Evolutionary conservation across 2,329 filamentous ascomycete genomes (phyloP), one percentile per base, ranked within the genome.

Genomic region (Nothophaeocryptopus gaeumannii): DNA sequence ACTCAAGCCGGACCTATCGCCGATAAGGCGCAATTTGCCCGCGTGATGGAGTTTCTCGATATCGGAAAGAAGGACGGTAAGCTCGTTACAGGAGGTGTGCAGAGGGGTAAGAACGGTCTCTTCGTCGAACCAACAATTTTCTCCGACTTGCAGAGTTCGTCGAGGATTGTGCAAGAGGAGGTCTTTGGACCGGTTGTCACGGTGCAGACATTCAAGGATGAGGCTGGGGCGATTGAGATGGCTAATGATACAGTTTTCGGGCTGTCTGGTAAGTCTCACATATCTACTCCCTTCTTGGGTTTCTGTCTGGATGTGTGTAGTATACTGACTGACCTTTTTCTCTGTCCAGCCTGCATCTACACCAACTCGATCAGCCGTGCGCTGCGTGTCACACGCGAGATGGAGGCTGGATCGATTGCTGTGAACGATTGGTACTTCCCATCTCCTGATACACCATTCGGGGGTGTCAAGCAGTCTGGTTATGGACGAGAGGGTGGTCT

Each of bases 321-420:
- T 26, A 26, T 26, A 26, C 20, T 26, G 20, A 26, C 20, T 26
- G 20, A 26, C 20, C 20, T 26, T 26, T 26, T 26, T 26, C 7
- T 3, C 7, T 26, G 20, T 26, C 7, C 7, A 26, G 20, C 20
- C 7, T 26, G 20, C 20, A 66, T 86, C 2, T 86, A 85, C 58
- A 85, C 77, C 0, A 71, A 78, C 49, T 77, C 83, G 59, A 72
- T 85, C 60, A 78, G 78, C 59, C 79, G 78, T 58, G 84, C 81
- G 4, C 77, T 75, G 60, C 66, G 71, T 13, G 63, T 76, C 1
- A 74, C 74, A 1, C 59, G 71, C 14, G 60, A 61, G 14, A 72
- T 88, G 38, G 82, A 87, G 65, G 78, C 81, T 11, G 84, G 84
- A 31, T 85, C 85, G 76, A 83, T 87, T 5, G 85, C 83, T 71